Evolutionary conservation across 2,329 filamentous ascomycete species (phyloP), one percentile per base, ranked within the genome.

Genomic region (Penicillium sp.): DNA sequence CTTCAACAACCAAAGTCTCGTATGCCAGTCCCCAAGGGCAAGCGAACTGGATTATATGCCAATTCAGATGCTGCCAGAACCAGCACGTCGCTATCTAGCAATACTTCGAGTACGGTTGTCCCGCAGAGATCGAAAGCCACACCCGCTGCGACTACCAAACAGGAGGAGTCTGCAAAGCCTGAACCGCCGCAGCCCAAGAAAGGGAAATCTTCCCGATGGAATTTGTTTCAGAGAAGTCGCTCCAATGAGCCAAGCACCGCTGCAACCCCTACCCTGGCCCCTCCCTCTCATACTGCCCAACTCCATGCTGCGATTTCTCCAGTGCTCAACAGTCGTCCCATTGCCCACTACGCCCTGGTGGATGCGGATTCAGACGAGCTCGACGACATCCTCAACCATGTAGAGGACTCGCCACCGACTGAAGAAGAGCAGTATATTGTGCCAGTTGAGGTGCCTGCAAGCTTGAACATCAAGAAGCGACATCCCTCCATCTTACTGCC

Each of bases 301-400:
- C 73, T 82, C 40, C 70, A 79, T 56, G 78, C 79, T 45, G 73
- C 78, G 26, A 73, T 83, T 22, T 73, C 79, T 30, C 70, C 75
- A 4, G 66, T 76, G 24, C 67, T 74, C 8, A 71, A 73, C 15
- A 76, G 75, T 37, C 78, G 83, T 22, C 80, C 82, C 19, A 75
- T 86, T 56, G 83, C 86, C 9, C 86, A 87, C 67, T 89, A 88
- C 67, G 86, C 85, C 4, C 75, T 88, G 64, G 75, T 86, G 62
- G 85, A 86, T 61, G 73, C 79, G 47, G 72, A 76, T 60, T 75
- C 77, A 1, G 77, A 79, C 42, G 70, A 74, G 30, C 69, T 80
- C 42, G 75, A 79, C 45, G 75, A 78, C 37, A 78, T 80, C 26
- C 68, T 80, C 24, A 68, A 75, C 38, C 72, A 69, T 5, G 64